These are phyloP conservation scores for Penicillium verhagenii DNA, from an alignment of 495 filamentous ascomycete genomes.

Conservation along the genomic window DNA sequence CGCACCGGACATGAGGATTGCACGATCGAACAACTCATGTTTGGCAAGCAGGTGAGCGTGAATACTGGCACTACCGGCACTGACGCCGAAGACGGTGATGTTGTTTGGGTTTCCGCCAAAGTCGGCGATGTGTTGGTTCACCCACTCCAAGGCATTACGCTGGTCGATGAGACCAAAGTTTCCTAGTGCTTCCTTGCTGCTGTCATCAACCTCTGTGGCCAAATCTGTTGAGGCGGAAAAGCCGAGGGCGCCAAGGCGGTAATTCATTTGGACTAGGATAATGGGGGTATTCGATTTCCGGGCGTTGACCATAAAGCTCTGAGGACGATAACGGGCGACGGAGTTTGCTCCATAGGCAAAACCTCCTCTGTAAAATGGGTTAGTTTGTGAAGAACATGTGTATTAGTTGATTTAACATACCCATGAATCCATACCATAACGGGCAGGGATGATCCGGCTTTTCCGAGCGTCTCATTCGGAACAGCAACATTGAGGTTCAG, in stretches of 20 bases:
- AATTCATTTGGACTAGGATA: slow-evolving; percentile 6
- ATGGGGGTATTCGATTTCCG: slow-evolving; percentile 2
- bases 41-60: slow-evolving; percentile 6
- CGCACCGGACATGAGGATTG: slow-evolving; percentile 9
- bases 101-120: slow-evolving; percentile 6
- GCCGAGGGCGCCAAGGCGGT: slow-evolving; percentile 5
- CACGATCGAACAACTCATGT: slow-evolving; percentile 7
- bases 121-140: slow-evolving; percentile 8
- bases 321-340: slow-evolving; percentile 7
- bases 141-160: slow-evolving; percentile 11
- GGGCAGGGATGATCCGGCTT: neutral
- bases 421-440: slow-evolving; percentile 13
- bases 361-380: neutral
- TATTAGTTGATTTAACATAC: neutral
- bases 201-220: neutral
- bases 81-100: slow-evolving; percentile 8
- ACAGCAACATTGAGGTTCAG: slow-evolving; percentile 2
- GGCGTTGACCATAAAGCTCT: neutral
- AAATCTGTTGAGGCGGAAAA: slow-evolving; percentile 4
- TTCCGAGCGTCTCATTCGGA: neutral
- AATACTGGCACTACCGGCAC: slow-evolving; percentile 8
- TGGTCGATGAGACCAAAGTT: slow-evolving; percentile 8
- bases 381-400: no score
- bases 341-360: slow-evolving; percentile 10
- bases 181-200: neutral